Evolutionary conservation across 345 rosid species (phyloP).

Genomic region (Sonneratia caseolaris): DNA sequence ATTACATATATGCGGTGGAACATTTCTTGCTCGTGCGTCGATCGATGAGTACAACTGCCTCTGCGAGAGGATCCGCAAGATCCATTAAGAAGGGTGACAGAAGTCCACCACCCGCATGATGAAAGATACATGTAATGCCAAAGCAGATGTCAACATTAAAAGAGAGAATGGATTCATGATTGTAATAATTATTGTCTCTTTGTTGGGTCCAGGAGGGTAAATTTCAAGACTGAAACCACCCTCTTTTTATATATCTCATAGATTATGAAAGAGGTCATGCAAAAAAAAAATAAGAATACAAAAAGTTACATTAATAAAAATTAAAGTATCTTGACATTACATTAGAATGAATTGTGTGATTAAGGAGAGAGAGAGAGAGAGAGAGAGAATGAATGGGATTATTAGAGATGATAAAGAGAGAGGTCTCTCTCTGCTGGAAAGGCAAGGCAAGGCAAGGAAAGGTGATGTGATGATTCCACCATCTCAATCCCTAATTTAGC

Average conservation of each 20-base stretch:
- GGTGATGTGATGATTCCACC: not conserved
- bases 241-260: not conserved
- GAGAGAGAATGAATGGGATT: not conserved
- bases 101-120: not conserved
- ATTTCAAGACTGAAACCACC: not conserved
- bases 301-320: no score
- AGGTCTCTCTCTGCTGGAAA: not conserved
- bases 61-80: no score
- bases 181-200: conserved; percentile 5
- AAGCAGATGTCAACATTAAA: conserved; percentile 5
- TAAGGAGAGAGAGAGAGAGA: not conserved
- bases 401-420: not conserved
- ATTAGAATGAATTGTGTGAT: not conserved
- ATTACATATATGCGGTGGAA: no score
- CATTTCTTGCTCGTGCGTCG: no score
- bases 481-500: not conserved
- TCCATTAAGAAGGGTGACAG: not conserved
- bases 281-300: no score
- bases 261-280: no score
- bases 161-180: conserved; percentile 6
- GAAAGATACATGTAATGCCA: conserved; percentile 7
- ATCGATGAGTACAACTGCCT: no score
- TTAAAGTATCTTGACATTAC: no score
- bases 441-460: not conserved
- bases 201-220: not conserved